phyloP scores from a whole-genome alignment of 352 stramenopile species.

The Globisporangium barbulae region DNA sequence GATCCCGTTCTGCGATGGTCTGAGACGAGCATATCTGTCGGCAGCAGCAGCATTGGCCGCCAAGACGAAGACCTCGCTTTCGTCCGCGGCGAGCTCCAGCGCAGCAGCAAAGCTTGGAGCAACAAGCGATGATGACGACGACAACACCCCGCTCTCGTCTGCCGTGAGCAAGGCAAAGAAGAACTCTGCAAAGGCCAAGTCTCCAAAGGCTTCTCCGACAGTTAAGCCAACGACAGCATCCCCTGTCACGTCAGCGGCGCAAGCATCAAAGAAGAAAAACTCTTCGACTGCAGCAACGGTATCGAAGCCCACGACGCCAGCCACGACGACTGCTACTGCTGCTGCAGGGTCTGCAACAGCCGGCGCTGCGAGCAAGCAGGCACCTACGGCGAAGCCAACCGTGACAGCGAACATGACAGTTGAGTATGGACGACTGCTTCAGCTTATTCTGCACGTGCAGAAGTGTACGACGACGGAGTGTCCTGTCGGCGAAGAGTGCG shows the following conservation, averaged over 20 bases:
- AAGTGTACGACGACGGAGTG: constrained; percentile 66
- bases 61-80: constrained; percentile 32
- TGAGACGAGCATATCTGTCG: constrained; percentile 59
- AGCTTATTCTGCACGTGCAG: constrained; percentile 84
- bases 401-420: constrained; percentile 65
- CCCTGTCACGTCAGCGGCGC: background rate
- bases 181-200: constrained; percentile 48
- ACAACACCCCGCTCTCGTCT: constrained; percentile 71
- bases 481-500: constrained; percentile 69
- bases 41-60: constrained; percentile 28
- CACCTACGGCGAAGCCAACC: constrained; percentile 28
- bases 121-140: constrained; percentile 60
- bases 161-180: constrained; percentile 69
- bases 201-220: constrained; percentile 39
- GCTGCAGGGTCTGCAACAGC: background rate
- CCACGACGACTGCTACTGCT: constrained; percentile 13
- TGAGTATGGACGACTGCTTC: constrained; percentile 80
- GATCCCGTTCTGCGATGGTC: constrained; percentile 81
- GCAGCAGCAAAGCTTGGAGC: constrained; percentile 7
- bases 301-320: constrained; percentile 17
- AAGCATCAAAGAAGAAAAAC: constrained; percentile 29
- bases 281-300: constrained; percentile 5
- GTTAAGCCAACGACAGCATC: constrained; percentile 14
- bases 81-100: constrained; percentile 12
- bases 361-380: constrained; percentile 22